Percentiles rank a stretch among this genome's conserved stretches.
Conservation (phyloP, 1,139 yeast species). For the Tardiomyces blankii region DNA sequence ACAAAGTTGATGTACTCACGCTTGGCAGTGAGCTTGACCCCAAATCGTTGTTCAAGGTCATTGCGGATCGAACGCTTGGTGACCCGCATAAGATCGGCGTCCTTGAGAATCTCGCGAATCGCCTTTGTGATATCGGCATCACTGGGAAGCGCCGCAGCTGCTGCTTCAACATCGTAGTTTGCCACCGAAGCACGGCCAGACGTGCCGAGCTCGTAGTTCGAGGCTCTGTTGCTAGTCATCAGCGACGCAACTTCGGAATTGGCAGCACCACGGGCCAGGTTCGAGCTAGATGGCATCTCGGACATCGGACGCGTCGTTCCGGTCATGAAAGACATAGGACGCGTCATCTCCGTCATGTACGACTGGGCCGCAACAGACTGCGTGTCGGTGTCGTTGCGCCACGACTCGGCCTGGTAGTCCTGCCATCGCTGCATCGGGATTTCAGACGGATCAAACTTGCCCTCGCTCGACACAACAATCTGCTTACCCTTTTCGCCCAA, state of each 20-base stretch:
- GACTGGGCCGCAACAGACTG: neutral
- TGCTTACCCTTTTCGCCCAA: slow-evolving; percentile 31
- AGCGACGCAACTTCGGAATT: neutral
- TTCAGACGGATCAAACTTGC: slow-evolving; percentile 29
- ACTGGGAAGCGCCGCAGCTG: slow-evolving; percentile 18
- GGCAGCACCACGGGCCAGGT: neutral
- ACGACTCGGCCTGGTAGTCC: slow-evolving; percentile 28
- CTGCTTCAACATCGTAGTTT: neutral
- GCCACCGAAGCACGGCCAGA: neutral
- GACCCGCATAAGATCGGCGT: slow-evolving; percentile 29
- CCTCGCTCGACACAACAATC: slow-evolving; percentile 27
- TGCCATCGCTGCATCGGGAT: slow-evolving; percentile 31
- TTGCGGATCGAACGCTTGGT: slow-evolving; percentile 29
- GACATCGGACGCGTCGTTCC: neutral
- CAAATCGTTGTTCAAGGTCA: slow-evolving; percentile 27
- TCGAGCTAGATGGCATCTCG: neutral
- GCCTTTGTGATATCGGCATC: slow-evolving; percentile 29
- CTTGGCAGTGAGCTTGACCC: slow-evolving; percentile 23
- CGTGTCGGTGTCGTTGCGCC: slow-evolving; percentile 12
- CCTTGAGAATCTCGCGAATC: slow-evolving; percentile 26
- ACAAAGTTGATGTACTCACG: slow-evolving; percentile 30
- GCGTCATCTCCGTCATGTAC: neutral
- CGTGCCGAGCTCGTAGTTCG: neutral
- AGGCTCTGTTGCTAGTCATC: neutral
- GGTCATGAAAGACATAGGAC: neutral